Conservation (phyloP, 805 yeast species). For the Kuraishia floccosa region DNA sequence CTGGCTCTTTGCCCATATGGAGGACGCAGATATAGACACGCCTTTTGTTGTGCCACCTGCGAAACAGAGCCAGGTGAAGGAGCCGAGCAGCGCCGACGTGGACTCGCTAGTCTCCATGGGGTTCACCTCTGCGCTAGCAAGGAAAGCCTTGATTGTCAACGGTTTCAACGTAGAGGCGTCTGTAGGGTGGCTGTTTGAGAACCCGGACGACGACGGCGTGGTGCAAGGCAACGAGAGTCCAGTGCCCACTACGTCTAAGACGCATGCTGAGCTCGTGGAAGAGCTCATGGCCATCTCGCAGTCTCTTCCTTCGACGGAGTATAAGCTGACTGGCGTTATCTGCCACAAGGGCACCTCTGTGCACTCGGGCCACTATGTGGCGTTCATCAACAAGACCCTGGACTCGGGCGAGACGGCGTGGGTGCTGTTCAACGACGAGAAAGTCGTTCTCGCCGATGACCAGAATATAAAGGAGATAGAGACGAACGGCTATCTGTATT, state of each 20-base stretch:
- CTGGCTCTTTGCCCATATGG: conserved; percentile 86
- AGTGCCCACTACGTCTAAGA: neutral
- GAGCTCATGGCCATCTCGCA: conserved; percentile 4
- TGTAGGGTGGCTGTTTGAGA: conserved; percentile 81
- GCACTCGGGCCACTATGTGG: conserved; percentile 90
- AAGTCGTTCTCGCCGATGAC: conserved; percentile 51
- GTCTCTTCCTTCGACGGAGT: conserved; percentile 13
- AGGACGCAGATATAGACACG: conserved; percentile 66
- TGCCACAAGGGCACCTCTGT: conserved; percentile 88
- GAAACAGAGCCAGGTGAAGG: conserved; percentile 4
- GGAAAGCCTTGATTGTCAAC: conserved; percentile 56
- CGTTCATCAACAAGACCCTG: conserved; percentile 40
- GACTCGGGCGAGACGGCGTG: conserved; percentile 34
- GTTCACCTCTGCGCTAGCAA: conserved; percentile 50
- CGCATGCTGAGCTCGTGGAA: conserved; percentile 3
- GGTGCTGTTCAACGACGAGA: conserved; percentile 85
- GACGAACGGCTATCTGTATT: conserved; percentile 35
- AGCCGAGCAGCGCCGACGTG: conserved; percentile 27
- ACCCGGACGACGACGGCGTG: conserved; percentile 71
- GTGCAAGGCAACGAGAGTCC: conserved; percentile 10
- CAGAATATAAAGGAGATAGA: conserved; percentile 28
- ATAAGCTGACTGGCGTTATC: conserved; percentile 49
- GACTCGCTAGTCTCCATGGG: conserved; percentile 65
- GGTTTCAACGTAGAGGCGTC: conserved; percentile 60
- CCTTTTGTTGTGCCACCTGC: conserved; percentile 29